Conservation (phyloP, 768 basidiomycete genomes). For the Mrakia hoshinonis region DNA sequence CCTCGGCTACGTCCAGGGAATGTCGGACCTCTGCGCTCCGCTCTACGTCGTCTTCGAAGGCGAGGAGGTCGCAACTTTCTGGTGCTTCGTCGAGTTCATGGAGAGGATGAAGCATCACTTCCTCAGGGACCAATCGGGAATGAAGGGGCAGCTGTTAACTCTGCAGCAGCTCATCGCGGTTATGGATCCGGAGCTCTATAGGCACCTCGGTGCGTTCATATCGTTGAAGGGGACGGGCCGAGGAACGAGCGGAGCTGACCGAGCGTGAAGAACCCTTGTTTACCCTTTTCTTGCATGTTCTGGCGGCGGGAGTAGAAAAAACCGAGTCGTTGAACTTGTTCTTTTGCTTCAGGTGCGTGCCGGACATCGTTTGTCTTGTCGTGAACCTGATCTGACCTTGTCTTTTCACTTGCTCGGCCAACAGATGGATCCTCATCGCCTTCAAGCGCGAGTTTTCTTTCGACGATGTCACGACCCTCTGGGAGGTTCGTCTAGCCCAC, state of each 20-base stretch:
- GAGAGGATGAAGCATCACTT: slow-evolving; percentile 94
- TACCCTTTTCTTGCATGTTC: not conserved
- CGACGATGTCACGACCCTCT: slow-evolving; percentile 75
- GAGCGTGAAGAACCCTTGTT: slow-evolving; percentile 1
- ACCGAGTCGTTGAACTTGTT: slow-evolving; percentile 84
- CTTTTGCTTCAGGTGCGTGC: slow-evolving; percentile 85
- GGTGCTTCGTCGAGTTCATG: slow-evolving; percentile 95
- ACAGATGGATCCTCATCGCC: slow-evolving; percentile 80
- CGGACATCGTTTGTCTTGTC: slow-evolving; percentile 12
- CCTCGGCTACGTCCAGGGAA: slow-evolving; percentile 93
- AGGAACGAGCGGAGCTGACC: not conserved
- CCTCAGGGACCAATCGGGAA: slow-evolving; percentile 89
- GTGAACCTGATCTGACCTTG: not conserved
- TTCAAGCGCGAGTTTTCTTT: slow-evolving; percentile 97
- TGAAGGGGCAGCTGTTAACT: slow-evolving; percentile 85
- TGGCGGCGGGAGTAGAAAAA: slow-evolving; percentile 53
- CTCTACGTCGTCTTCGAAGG: slow-evolving; percentile 83
- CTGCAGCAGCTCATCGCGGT: slow-evolving; percentile 81
- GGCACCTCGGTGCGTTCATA: slow-evolving; percentile 60
- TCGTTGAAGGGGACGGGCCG: not conserved
- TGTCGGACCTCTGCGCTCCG: slow-evolving; percentile 93
- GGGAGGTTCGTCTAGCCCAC: slow-evolving; percentile 63
- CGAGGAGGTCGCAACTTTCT: slow-evolving; percentile 85
- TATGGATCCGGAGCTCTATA: slow-evolving; percentile 93
- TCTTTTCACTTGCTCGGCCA: not conserved